These are phyloP conservation scores for Mycena kentingensis DNA, from an alignment of 768 basidiomycete genomes.

Conservation along the genomic window DNA sequence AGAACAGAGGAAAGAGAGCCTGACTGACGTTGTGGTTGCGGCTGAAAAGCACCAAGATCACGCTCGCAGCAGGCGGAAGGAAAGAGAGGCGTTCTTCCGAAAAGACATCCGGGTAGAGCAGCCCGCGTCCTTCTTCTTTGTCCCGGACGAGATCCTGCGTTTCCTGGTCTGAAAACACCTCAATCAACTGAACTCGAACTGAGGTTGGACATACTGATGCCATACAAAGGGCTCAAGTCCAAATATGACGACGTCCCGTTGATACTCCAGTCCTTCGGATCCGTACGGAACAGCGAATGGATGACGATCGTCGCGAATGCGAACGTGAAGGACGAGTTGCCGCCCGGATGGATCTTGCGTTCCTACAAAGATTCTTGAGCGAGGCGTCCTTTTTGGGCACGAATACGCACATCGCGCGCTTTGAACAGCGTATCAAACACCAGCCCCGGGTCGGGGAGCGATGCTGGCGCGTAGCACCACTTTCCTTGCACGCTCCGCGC, in stretches of 20 bases:
- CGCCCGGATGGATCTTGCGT: conserved; percentile 50
- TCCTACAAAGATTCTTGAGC: conserved; percentile 31
- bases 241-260: conserved; percentile 60
- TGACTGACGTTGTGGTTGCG: conserved; percentile 61
- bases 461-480: conserved; percentile 38
- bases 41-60: conserved; percentile 55
- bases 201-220: conserved; percentile 38
- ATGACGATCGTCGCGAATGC: conserved; percentile 68
- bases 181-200: neutral
- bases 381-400: conserved; percentile 30
- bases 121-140: conserved; percentile 49
- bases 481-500: conserved; percentile 53
- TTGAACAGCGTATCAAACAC: conserved; percentile 65
- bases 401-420: conserved; percentile 38
- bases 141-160: conserved; percentile 48
- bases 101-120: conserved; percentile 56
- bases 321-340: conserved; percentile 64
- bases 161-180: conserved; percentile 32
- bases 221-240: conserved; percentile 59
- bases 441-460: conserved; percentile 57
- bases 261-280: conserved; percentile 41
- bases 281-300: conserved; percentile 59
- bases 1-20: conserved; percentile 4
- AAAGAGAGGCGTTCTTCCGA: conserved; percentile 53
- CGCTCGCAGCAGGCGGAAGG: conserved; percentile 55